phyloP scores from a whole-genome alignment of 768 basidiomycete species.

The Porpolomopsis calyptriformis region DNA sequence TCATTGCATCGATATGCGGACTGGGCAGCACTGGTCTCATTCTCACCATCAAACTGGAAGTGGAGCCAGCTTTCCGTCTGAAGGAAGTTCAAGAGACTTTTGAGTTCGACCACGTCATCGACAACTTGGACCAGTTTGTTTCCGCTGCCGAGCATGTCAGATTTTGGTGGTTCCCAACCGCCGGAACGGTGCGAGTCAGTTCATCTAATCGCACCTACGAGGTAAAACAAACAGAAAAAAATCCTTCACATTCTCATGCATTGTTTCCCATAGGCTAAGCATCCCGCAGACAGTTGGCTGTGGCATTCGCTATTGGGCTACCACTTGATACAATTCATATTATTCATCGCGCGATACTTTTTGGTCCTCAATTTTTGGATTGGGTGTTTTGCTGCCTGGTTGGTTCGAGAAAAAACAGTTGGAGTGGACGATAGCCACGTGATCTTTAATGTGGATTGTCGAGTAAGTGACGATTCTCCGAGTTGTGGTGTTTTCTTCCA shows the following conservation, averaged over 20 bases:
- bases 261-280: conserved; percentile 35
- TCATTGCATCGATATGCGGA: conserved; percentile 83
- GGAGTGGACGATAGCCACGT: conserved; percentile 69
- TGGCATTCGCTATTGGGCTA: conserved; percentile 64
- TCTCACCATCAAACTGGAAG: conserved; percentile 61
- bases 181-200: conserved; percentile 60
- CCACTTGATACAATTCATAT: conserved; percentile 74
- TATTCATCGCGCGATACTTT: conserved; percentile 66
- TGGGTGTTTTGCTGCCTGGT: conserved; percentile 58
- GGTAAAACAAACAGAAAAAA: conserved; percentile 29
- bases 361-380: conserved; percentile 52
- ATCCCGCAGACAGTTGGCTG: conserved; percentile 48
- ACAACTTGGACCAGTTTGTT: conserved; percentile 44
- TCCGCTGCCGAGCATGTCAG: conserved; percentile 77
- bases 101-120: conserved; percentile 52
- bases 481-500: conserved; percentile 1
- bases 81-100: conserved; percentile 57
- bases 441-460: conserved; percentile 90
- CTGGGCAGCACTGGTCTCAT: conserved; percentile 88
- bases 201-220: conserved; percentile 65
- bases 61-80: conserved; percentile 75
- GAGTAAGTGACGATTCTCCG: conserved; percentile 41
- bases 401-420: conserved; percentile 42
- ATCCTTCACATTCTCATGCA: conserved; percentile 2
- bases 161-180: conserved; percentile 90